Conservation (phyloP, 2,329 filamentous ascomycete species). For the Penicillium sp. region DNA sequence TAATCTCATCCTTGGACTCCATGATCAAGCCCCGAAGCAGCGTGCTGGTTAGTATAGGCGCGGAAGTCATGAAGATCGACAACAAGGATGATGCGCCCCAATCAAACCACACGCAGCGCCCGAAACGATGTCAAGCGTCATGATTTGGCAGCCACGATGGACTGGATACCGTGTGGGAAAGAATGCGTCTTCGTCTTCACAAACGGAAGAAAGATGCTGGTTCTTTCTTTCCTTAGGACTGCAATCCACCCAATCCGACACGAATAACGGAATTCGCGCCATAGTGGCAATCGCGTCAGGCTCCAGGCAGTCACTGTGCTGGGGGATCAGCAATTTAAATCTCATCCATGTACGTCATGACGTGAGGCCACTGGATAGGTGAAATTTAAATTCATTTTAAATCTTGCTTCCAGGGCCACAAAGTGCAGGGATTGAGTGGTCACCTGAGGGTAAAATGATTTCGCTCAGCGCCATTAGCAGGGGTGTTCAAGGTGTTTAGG, state of each 20-base stretch:
- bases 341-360: constrained; percentile 26
- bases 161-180: not conserved
- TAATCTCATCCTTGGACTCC: constrained; percentile 6
- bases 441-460: not conserved
- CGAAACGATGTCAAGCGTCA: constrained; percentile 4
- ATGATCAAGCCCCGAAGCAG: constrained; percentile 9
- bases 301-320: constrained; percentile 14
- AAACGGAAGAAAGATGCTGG: not conserved
- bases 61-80: constrained; percentile 13
- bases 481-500: not conserved
- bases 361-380: constrained; percentile 15
- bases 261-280: not conserved
- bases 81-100: not conserved
- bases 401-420: constrained; percentile 1
- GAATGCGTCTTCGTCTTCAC: not conserved
- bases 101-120: constrained; percentile 5
- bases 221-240: not conserved
- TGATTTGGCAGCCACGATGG: constrained; percentile 18
- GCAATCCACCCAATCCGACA: not conserved
- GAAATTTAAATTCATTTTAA: constrained; percentile 13
- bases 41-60: constrained; percentile 3
- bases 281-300: not conserved
- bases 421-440: constrained; percentile 1
- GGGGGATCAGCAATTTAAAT: constrained; percentile 20
- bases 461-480: not conserved